Conservation (phyloP, 208 protist species). For the Leishmania major region DNA sequence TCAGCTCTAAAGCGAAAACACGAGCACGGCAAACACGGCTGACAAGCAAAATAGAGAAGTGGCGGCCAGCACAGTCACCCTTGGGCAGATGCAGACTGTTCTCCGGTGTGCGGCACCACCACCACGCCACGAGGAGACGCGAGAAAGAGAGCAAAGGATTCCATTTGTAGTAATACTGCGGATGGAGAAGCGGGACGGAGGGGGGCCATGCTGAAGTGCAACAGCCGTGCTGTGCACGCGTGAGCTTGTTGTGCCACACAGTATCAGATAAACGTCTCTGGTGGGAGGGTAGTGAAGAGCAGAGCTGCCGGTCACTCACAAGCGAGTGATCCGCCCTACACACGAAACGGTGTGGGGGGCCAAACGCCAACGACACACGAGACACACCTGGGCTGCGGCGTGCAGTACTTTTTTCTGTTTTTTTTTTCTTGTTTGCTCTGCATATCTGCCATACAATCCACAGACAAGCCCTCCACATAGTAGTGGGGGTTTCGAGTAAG, state of each 20-base stretch:
- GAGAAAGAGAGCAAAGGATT: not conserved
- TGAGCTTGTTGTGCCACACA: not conserved
- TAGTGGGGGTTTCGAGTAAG: not conserved
- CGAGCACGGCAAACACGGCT: not conserved
- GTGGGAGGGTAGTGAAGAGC: not conserved
- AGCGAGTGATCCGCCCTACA: not conserved
- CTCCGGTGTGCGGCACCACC: not conserved
- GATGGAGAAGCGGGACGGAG: not conserved
- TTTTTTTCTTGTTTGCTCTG: not conserved
- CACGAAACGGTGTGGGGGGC: not conserved
- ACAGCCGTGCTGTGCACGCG: not conserved
- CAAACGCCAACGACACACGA: not conserved
- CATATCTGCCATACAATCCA: not conserved
- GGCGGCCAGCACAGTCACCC: too few relatives aligned
- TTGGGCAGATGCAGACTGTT: too few relatives aligned
- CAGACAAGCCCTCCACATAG: not conserved
- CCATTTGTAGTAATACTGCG: not conserved
- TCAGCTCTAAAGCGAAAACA: not conserved
- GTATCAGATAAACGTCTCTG: not conserved
- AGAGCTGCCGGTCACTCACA: not conserved
- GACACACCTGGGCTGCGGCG: too few relatives aligned
- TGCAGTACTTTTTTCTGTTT: not conserved
- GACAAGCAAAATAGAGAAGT: not conserved
- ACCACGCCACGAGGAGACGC: not conserved
- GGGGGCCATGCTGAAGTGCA: not conserved